A percentile compares a stretch with the other conserved stretches of the same genome.
Conservation (phyloP, 148 eudicot genomes). For the Rhododendron griersonianum region DNA sequence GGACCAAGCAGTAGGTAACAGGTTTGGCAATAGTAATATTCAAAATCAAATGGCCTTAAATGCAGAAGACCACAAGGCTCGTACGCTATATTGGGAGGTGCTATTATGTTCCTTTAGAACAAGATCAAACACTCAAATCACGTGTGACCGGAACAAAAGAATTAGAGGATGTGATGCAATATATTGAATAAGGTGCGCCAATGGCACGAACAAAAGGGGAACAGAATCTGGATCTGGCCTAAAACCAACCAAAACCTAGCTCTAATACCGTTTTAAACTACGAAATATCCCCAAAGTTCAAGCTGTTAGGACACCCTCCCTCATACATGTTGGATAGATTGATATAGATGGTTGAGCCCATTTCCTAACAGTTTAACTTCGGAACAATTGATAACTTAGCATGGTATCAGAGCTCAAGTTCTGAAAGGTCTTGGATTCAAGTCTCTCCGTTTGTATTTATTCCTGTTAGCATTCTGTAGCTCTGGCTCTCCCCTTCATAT, state of each 20-base stretch:
- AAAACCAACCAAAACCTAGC: not conserved
- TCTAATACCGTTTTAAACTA: not conserved
- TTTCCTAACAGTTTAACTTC: not conserved
- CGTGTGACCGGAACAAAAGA: not conserved
- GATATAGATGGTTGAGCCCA: not conserved
- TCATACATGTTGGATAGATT: not conserved
- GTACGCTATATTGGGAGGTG: not conserved
- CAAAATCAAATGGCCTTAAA: not conserved
- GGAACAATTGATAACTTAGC: not conserved
- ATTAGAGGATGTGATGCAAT: not conserved
- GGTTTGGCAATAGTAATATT: not conserved
- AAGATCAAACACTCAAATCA: not conserved
- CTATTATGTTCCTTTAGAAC: not conserved
- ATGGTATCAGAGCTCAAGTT: not conserved
- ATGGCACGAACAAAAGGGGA: not conserved
- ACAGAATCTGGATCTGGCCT: not conserved
- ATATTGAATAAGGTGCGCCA: not conserved
- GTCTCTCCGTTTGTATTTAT: not conserved
- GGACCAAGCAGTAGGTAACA: not conserved
- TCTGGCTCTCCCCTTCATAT: not conserved
- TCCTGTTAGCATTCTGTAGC: not conserved
- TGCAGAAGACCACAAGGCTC: not conserved
- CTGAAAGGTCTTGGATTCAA: not conserved
- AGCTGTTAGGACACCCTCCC: not conserved
- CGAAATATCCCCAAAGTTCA: not conserved